Evolutionary conservation across 2,329 filamentous ascomycete genomes (phyloP).

Genomic region (Trichoderma gracile): DNA sequence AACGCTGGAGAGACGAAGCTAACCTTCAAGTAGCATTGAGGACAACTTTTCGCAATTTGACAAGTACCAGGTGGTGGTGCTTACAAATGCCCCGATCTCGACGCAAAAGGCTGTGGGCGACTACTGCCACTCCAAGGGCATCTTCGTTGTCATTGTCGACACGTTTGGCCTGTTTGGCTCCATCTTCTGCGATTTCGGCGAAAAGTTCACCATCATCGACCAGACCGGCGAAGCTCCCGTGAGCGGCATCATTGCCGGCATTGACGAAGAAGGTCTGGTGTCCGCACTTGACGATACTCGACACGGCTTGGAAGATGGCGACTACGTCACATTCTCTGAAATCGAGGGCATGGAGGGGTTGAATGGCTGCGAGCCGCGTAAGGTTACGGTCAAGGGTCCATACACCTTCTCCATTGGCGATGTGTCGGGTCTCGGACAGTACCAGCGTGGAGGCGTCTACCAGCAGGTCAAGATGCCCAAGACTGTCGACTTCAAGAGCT

Average conservation of each 20-base stretch:
- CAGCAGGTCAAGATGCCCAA: conserved; percentile 99
- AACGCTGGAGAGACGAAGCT: neutral
- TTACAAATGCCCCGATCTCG: conserved; percentile 79
- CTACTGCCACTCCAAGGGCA: conserved; percentile 91
- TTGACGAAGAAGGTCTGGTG: conserved; percentile 86
- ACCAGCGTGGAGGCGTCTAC: conserved; percentile 85
- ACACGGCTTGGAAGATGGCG: conserved; percentile 93
- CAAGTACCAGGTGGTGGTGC: conserved; percentile 87
- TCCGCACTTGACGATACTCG: conserved; percentile 92
- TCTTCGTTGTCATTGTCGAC: conserved; percentile 84
- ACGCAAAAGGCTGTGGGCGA: conserved; percentile 84
- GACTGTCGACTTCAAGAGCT: conserved; percentile 81
- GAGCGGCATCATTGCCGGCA: conserved; percentile 84
- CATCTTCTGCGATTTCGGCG: conserved; percentile 96
- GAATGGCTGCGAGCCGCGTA: conserved; percentile 80
- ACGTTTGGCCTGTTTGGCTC: conserved; percentile 93
- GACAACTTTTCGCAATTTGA: conserved; percentile 79
- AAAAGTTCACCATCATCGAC: conserved; percentile 88
- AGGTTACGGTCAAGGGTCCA: conserved; percentile 90
- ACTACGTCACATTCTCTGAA: conserved; percentile 94
- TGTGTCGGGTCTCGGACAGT: conserved; percentile 81
- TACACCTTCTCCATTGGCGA: conserved; percentile 98
- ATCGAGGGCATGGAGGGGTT: conserved; percentile 87
- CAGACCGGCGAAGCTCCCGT: conserved; percentile 85
- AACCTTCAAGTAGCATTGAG: conserved; percentile 56